phyloP scores from a whole-genome alignment of 495 filamentous ascomycete species.

The Aspergillus baeticus region DNA sequence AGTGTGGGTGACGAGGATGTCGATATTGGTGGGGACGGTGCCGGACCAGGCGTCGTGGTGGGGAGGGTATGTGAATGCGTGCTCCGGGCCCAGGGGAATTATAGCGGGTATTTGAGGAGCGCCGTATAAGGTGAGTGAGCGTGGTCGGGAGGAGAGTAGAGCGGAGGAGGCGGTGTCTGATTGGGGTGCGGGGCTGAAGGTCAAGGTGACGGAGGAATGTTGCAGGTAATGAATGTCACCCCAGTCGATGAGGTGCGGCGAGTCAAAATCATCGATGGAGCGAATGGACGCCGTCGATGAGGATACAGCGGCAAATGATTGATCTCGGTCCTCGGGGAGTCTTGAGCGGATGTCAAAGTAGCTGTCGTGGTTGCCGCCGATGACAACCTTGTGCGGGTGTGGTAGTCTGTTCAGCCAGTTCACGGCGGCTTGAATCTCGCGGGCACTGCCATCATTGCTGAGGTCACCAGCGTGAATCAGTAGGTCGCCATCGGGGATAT shows the following conservation, averaged over 20 bases:
- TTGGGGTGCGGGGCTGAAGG: conserved; percentile 31
- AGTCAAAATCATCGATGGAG: conserved; percentile 38
- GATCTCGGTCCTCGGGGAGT: conserved; percentile 38
- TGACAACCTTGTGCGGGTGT: conserved; percentile 76
- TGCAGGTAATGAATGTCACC: conserved; percentile 63
- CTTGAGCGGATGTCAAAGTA: conserved; percentile 66
- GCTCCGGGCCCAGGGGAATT: conserved; percentile 50
- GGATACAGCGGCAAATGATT: conserved; percentile 35
- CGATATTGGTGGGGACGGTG: conserved; percentile 70
- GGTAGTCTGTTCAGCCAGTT: conserved; percentile 75
- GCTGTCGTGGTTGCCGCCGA: conserved; percentile 87
- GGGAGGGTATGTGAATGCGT: conserved; percentile 68
- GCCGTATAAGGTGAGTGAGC: conserved; percentile 57
- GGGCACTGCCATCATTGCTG: conserved; percentile 65
- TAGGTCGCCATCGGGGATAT: conserved; percentile 76
- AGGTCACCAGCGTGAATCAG: conserved; percentile 90
- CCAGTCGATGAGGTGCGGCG: conserved; percentile 50
- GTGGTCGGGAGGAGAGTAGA: conserved; percentile 21
- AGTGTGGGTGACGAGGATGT: conserved; percentile 85
- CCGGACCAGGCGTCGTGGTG: conserved; percentile 60
- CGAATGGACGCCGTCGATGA: conserved; percentile 42
- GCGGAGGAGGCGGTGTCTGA: conserved; percentile 13
- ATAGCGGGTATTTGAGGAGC: conserved; percentile 63
- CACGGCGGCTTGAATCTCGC: conserved; percentile 71
- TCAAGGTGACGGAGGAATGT: conserved; percentile 53